Evolutionary conservation across 2,329 filamentous ascomycete genomes (phyloP).

Genomic region (Dactylellina drechsleri): DNA sequence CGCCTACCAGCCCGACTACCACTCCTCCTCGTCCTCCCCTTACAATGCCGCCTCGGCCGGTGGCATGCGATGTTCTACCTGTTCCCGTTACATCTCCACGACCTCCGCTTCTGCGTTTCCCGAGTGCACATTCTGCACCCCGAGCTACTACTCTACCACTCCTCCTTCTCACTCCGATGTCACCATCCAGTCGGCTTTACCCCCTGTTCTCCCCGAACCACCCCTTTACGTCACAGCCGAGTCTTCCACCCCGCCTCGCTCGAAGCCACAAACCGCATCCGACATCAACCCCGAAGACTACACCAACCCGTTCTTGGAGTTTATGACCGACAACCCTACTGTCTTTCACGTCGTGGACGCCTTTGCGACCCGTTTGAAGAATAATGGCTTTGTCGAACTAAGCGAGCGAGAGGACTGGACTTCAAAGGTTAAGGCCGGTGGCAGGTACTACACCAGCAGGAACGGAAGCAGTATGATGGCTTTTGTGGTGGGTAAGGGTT

Average conservation of each 20-base stretch:
- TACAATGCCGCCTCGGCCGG: not conserved
- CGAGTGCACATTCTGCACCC: conserved; percentile 44
- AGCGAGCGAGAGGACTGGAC: conserved; percentile 82
- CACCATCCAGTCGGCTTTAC: conserved; percentile 25
- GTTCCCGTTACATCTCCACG: conserved; percentile 49
- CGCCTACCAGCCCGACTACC: conserved; percentile 20
- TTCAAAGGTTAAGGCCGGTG: conserved; percentile 76
- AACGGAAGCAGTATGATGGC: conserved; percentile 88
- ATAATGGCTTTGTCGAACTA: conserved; percentile 78
- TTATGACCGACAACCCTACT: conserved; percentile 89
- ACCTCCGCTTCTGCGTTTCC: conserved; percentile 21
- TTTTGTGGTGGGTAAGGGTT: conserved; percentile 82
- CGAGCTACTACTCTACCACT: conserved; percentile 21
- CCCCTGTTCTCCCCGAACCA: conserved; percentile 9
- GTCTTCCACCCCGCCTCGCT: not conserved
- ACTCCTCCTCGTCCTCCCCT: no score
- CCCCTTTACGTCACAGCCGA: conserved; percentile 13
- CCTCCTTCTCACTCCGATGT: conserved; percentile 32
- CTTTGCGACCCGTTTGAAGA: conserved; percentile 77
- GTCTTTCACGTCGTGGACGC: conserved; percentile 89
- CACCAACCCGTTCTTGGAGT: conserved; percentile 84
- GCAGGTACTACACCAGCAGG: conserved; percentile 87
- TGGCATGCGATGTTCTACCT: conserved; percentile 46
- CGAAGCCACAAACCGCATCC: conserved; percentile 36
- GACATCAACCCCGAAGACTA: conserved; percentile 70